Percentiles rank a stretch among this genome's conserved stretches.
Conservation (phyloP, 2,329 filamentous ascomycete genomes). For the Xylariales sp. region DNA sequence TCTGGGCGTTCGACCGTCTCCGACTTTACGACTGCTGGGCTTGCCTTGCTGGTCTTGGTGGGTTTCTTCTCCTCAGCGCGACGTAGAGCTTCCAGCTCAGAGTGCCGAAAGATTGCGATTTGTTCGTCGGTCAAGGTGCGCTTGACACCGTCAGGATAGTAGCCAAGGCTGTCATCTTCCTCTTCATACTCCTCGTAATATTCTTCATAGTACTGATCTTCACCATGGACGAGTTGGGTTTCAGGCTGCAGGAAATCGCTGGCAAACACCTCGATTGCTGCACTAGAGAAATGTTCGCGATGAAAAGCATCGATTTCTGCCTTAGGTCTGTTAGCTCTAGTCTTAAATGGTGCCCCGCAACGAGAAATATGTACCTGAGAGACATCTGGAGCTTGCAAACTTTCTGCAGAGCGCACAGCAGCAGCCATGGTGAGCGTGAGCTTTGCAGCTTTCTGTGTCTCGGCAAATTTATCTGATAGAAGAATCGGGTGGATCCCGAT, state of each 20-base stretch:
- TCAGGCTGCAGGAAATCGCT: conserved; percentile 37
- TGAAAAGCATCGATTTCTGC: conserved; percentile 57
- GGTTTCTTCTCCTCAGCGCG: conserved; percentile 39
- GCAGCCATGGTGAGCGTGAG: conserved; percentile 17
- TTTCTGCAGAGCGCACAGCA: conserved; percentile 9
- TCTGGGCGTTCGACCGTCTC: conserved; percentile 18
- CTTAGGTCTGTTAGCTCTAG: conserved; percentile 33
- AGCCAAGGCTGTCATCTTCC: conserved; percentile 69
- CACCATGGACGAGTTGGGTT: conserved; percentile 13
- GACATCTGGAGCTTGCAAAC: conserved; percentile 29
- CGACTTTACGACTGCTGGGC: conserved; percentile 12
- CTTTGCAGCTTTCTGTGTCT: too few relatives aligned
- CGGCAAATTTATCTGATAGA: too few relatives aligned
- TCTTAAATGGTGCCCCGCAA: background rate
- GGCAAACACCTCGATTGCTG: conserved; percentile 42
- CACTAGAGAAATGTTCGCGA: conserved; percentile 51
- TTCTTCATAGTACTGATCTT: conserved; percentile 24
- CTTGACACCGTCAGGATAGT: conserved; percentile 81
- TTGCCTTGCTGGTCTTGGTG: conserved; percentile 8
- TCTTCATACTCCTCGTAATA: conserved; percentile 37
- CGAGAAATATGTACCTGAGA: conserved; percentile 28
- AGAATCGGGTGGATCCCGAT: too few relatives aligned
- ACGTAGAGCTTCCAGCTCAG: conserved; percentile 71
- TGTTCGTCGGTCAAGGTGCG: conserved; percentile 89
- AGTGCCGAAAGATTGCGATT: conserved; percentile 85